phyloP scores from a whole-genome alignment of 257 asterid species.

The Forsythia suspensa region DNA sequence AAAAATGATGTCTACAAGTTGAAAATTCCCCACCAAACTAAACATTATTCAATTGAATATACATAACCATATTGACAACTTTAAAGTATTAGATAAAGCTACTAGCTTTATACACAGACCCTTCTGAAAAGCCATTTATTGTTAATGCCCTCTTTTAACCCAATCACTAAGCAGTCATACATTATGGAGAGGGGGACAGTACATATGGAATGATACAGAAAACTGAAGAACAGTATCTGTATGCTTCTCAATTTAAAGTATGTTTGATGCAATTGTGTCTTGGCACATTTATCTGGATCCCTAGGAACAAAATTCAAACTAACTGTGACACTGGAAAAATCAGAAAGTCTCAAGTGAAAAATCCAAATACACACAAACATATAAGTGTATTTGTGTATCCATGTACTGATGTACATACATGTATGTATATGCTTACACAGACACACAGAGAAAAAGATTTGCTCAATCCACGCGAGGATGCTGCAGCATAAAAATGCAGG shows the following conservation, averaged over 20 bases:
- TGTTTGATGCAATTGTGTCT: not conserved
- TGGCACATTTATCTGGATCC: not conserved
- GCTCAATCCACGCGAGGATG: not conserved
- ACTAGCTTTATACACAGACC: not conserved
- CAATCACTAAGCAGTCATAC: not conserved
- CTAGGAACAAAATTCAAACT: not conserved
- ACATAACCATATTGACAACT: not conserved
- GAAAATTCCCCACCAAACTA: not conserved
- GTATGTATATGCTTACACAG: not conserved
- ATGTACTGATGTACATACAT: not conserved
- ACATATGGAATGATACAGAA: not conserved
- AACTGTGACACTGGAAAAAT: not conserved
- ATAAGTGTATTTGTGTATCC: not conserved
- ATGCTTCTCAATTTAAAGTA: not conserved
- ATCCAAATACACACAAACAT: not conserved
- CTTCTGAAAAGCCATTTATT: not conserved
- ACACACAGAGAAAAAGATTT: not conserved
- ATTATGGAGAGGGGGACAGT: not conserved
- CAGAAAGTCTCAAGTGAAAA: not conserved
- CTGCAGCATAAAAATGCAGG: not conserved
- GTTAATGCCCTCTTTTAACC: not conserved
- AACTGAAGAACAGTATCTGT: not conserved
- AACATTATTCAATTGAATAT: not conserved
- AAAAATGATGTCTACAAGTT: constrained; percentile 9
- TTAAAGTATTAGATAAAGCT: not conserved